These are phyloP conservation scores for Rhodofomes roseus DNA, from an alignment of 1,284 basidiomycete genomes.

Conservation along the genomic window DNA sequence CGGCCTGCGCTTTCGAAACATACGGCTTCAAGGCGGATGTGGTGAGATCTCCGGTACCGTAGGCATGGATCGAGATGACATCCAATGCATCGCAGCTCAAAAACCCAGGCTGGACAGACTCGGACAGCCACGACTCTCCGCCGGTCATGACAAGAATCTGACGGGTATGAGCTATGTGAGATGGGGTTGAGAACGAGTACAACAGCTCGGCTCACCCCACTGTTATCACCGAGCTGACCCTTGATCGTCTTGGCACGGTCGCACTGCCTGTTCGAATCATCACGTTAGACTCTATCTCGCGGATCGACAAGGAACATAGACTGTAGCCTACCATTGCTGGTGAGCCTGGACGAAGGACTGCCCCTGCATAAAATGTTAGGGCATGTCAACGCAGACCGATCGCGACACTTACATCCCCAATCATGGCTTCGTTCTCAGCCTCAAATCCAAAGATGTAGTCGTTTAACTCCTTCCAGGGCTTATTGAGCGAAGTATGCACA, in stretches of 20 bases:
- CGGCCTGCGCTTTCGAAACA: conserved; percentile 27
- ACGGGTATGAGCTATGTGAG: background rate
- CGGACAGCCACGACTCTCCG: conserved; percentile 33
- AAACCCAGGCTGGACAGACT: conserved; percentile 33
- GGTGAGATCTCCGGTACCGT: conserved; percentile 30
- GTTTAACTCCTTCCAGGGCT: conserved; percentile 40
- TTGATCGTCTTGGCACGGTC: conserved; percentile 35
- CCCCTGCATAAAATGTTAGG: conserved; percentile 13
- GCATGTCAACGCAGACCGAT: background rate
- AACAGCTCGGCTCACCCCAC: conserved; percentile 18
- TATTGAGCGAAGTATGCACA: conserved; percentile 35
- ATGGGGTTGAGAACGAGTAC: background rate
- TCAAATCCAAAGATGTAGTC: conserved; percentile 43
- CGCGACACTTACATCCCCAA: background rate
- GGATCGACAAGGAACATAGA: background rate
- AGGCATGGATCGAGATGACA: conserved; percentile 37
- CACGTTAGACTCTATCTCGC: background rate
- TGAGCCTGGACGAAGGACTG: conserved; percentile 24
- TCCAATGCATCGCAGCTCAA: conserved; percentile 33
- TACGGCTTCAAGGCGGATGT: conserved; percentile 28
- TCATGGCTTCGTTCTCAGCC: conserved; percentile 40
- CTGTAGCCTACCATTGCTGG: conserved; percentile 23
- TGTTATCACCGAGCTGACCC: conserved; percentile 25
- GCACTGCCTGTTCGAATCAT: conserved; percentile 32
- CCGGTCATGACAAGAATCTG: conserved; percentile 36